phyloP scores from a whole-genome alignment of 139 green algal genomes.

The Chlorella ohadii region DNA sequence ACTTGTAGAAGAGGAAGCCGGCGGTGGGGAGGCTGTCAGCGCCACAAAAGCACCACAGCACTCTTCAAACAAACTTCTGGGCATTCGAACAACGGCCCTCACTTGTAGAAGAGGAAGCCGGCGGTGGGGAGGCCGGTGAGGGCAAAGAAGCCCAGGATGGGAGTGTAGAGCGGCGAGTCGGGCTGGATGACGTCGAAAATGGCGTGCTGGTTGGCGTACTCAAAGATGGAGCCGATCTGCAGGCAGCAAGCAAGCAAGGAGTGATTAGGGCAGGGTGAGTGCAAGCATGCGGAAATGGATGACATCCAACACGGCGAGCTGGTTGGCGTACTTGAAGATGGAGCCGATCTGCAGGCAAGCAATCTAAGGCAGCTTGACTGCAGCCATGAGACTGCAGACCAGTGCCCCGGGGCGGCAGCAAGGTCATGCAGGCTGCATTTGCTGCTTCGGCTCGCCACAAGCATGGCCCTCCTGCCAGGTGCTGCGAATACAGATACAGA shows the following conservation, averaged over 20 bases:
- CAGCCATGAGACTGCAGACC: too few species aligned
- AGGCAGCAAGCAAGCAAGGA: background rate
- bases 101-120: conserved; percentile 82
- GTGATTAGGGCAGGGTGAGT: background rate
- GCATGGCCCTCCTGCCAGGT: too few species aligned
- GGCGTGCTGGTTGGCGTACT: conserved; percentile 62
- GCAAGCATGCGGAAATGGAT: too few species aligned
- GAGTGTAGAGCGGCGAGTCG: conserved; percentile 75
- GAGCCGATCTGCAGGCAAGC: conserved; percentile 68
- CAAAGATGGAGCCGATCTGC: conserved; percentile 74
- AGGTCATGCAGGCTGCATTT: too few species aligned
- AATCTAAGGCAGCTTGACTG: background rate
- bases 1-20: conserved; percentile 70
- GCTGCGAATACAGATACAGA: too few species aligned
- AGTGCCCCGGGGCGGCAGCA: too few species aligned
- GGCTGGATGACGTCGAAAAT: conserved; percentile 68
- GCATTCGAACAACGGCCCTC: too few species aligned
- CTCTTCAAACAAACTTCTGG: too few species aligned
- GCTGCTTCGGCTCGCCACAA: too few species aligned
- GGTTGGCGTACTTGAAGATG: conserved; percentile 69
- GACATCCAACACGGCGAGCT: conserved; percentile 67
- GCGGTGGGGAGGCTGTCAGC: conserved; percentile 76
- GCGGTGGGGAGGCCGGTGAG: conserved; percentile 81
- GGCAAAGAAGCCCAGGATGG: conserved; percentile 82
- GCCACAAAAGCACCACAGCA: too few species aligned